These are phyloP conservation scores for Jimgerdemannia flammicorona DNA, from an alignment of 192 early-diverging fungal genomes.

Conservation along the genomic window DNA sequence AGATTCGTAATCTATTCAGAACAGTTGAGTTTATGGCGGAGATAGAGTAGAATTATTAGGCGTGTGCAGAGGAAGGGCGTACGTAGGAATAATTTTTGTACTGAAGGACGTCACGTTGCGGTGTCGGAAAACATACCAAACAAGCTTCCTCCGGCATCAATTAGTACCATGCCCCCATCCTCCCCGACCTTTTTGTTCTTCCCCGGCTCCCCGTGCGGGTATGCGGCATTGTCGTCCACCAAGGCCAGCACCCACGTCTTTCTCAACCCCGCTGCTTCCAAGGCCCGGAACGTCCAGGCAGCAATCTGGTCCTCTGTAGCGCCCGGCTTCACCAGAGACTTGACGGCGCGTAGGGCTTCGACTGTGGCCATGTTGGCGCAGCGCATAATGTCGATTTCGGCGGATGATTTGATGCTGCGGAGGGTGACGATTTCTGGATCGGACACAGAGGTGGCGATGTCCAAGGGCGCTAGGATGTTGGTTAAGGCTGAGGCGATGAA, in stretches of 20 bases:
- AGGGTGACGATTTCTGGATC: conserved; percentile 25
- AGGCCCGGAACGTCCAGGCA: conserved; percentile 25
- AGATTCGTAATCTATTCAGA: conserved; percentile 26
- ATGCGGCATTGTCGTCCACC: conserved; percentile 44
- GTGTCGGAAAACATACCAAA: conserved; percentile 10
- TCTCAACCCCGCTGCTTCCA: conserved; percentile 25
- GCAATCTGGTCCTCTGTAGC: conserved; percentile 33
- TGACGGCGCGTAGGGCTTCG: conserved; percentile 38
- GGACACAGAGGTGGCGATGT: conserved; percentile 16
- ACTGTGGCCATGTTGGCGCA: conserved; percentile 41
- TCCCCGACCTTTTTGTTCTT: conserved; percentile 20
- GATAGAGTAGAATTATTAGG: too few relatives aligned
- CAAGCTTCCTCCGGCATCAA: conserved; percentile 43
- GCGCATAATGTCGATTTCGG: conserved; percentile 43
- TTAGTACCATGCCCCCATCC: conserved; percentile 34
- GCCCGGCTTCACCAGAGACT: conserved; percentile 26
- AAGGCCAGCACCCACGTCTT: conserved; percentile 35
- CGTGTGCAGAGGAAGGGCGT: too few relatives aligned
- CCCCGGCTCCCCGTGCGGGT: conserved; percentile 43
- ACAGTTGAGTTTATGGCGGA: too few relatives aligned
- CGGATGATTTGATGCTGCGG: conserved; percentile 37
- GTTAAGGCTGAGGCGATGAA: conserved; percentile 39
- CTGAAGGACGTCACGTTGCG: background rate
- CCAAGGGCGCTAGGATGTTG: background rate
- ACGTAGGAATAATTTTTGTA: background rate